Percentiles rank a stretch among this genome's conserved stretches.
phyloP scores from a whole-genome alignment of 768 basidiomycete species.

The Leccinum rimulosum region DNA sequence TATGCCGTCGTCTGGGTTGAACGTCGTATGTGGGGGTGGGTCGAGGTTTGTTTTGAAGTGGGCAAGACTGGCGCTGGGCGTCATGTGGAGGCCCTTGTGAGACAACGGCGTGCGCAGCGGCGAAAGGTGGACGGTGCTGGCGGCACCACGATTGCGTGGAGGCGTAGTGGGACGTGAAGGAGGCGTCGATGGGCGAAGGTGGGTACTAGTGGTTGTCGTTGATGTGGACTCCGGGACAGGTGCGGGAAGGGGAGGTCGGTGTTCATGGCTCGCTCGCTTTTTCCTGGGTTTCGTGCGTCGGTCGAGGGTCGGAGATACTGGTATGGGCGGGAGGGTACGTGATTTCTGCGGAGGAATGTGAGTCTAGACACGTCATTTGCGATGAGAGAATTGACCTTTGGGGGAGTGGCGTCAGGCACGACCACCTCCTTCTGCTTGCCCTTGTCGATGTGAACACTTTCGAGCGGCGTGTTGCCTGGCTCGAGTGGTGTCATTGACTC shows the following conservation, averaged over 20 bases:
- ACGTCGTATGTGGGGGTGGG: conserved; percentile 47
- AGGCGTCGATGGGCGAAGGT: conserved; percentile 28
- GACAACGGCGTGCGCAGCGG: conserved; percentile 66
- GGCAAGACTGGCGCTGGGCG: conserved; percentile 59
- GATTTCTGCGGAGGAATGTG: conserved; percentile 31
- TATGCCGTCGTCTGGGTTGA: conserved; percentile 30
- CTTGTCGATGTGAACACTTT: conserved; percentile 11
- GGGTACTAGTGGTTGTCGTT: conserved; percentile 8
- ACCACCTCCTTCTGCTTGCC: conserved; percentile 18
- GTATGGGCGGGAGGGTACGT: conserved; percentile 39
- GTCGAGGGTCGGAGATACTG: conserved; percentile 46
- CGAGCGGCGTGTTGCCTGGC: conserved; percentile 5
- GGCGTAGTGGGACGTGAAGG: conserved; percentile 43
- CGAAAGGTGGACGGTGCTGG: conserved; percentile 45
- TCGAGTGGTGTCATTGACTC: conserved; percentile 19
- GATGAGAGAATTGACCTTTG: conserved; percentile 18
- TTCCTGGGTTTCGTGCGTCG: conserved; percentile 29
- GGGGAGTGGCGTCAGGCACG: conserved; percentile 26
- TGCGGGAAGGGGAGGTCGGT: conserved; percentile 20
- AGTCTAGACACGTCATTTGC: neutral
- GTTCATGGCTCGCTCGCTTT: conserved; percentile 15
- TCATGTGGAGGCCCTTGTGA: conserved; percentile 68
- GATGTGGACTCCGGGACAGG: conserved; percentile 27
- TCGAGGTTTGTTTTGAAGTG: conserved; percentile 71
- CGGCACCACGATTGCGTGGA: conserved; percentile 26